Base-by-base conservation (phyloP, 164 flowering plant species). In the Liriodendron chinense region DNA sequence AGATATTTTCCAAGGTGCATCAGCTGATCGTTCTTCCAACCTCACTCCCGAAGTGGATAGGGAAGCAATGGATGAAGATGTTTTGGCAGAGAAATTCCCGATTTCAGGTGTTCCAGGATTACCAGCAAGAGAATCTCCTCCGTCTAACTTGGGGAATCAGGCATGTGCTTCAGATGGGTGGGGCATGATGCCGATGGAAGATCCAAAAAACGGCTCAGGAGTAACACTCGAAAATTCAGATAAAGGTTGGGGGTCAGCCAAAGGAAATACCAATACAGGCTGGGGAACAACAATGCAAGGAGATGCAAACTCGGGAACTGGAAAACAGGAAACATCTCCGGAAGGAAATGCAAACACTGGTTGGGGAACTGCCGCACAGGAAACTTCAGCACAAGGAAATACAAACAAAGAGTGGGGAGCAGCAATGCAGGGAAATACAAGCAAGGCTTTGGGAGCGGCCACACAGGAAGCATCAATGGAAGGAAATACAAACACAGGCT, bases 341-440 rank as follows among this genome's bases (percentile, higher is more conserved):
- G 12, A 16, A 13, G 76, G 56, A 56, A 80, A 79, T 77, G 66
- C 78, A 18, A 86, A 75, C 47, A 1, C 75, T 9, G 76, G 75
- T 47, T 86, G 89, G 90, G 82, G 80, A 9, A 28, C 14, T 24
- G 78, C 84, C 8, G 68, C 82, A 72, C 85, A 26, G 21, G 69
- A 34, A 67, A 26, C 69, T 2, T 26, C n/a, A 14, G 69, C 20
- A 28, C 23, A 79, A 20, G 87, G 75, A 70, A 86, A 83, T 69
- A 81, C 79, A 68, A 89, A 85, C 68, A 72, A 80, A 76, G 87
- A 84, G 43, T 85, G 88, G 87, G 91, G 79, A 61, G 78, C 75
- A 20, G 71, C 78, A 6, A 34, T 50, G 18, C 77, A 80, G 57
- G 86, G 76, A 20, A 79, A 25, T 0, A 7, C 26, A 22, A 25